phyloP scores from a whole-genome alignment of 768 basidiomycete genomes.

The Porphyrellus cyaneotinctus region DNA sequence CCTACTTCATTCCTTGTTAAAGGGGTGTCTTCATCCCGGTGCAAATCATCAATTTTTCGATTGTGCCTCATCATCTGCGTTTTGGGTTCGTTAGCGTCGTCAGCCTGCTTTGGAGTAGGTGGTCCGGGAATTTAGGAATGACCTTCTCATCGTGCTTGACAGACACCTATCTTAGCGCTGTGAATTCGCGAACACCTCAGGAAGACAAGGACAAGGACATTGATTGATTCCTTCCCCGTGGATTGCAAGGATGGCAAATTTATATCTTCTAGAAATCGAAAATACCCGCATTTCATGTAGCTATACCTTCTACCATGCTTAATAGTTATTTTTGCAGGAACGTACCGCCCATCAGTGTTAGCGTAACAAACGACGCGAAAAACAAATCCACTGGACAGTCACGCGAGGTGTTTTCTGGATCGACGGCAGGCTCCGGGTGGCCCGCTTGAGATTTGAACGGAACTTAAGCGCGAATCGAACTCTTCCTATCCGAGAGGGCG shows the following conservation, averaged over 20 bases:
- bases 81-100: constrained; percentile 73
- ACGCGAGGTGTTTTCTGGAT: too few species aligned
- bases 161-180: constrained; percentile 64
- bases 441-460: too few species aligned
- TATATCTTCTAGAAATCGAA: constrained; percentile 12
- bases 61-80: constrained; percentile 74
- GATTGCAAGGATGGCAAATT: background rate
- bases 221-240: constrained; percentile 1
- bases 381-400: too few species aligned
- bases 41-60: constrained; percentile 72
- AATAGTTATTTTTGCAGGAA: background rate
- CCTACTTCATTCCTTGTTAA: background rate
- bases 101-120: constrained; percentile 80
- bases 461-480: too few species aligned
- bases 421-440: too few species aligned
- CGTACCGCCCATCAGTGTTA: background rate
- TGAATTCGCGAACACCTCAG: constrained; percentile 37
- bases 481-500: too few species aligned
- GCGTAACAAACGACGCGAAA: background rate
- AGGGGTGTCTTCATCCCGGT: constrained; percentile 75
- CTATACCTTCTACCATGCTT: background rate
- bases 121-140: background rate
- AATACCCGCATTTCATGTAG: constrained; percentile 10
- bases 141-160: background rate
- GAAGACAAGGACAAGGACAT: background rate